phyloP scores from a whole-genome alignment of 2,329 filamentous ascomycete genomes.

The Ustulina deusta region DNA sequence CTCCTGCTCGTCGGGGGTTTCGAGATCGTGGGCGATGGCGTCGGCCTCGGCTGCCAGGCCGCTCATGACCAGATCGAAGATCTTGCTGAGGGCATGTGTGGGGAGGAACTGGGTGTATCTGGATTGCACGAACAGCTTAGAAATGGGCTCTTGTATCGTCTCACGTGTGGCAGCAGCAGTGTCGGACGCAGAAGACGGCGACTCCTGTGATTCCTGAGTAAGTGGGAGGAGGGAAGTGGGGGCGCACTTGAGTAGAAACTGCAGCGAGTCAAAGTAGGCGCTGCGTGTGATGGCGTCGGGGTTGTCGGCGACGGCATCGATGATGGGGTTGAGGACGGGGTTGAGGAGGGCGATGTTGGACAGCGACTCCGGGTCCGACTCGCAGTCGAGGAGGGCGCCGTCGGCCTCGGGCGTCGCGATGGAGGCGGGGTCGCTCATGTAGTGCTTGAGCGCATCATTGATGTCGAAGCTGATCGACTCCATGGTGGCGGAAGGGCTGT shows the following conservation, averaged over 20 bases:
- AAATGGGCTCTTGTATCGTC: conserved; percentile 61
- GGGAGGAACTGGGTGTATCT: conserved; percentile 87
- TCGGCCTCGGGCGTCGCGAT: conserved; percentile 90
- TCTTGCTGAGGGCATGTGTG: conserved; percentile 86
- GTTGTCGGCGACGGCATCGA: conserved; percentile 91
- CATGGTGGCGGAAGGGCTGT: conserved; percentile 59
- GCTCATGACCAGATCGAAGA: conserved; percentile 90
- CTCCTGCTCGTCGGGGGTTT: conserved; percentile 88
- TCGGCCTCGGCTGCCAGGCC: conserved; percentile 89
- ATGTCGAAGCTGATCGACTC: conserved; percentile 90
- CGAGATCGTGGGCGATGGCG: conserved; percentile 84
- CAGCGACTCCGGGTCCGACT: conserved; percentile 88
- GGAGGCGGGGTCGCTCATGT: conserved; percentile 89
- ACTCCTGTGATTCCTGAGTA: conserved; percentile 26
- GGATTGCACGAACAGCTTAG: conserved; percentile 73
- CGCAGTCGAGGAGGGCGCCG: conserved; percentile 85
- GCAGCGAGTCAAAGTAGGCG: conserved; percentile 88
- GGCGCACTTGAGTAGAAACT: conserved; percentile 96
- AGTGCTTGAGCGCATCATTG: conserved; percentile 95
- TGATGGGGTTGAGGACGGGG: conserved; percentile 87
- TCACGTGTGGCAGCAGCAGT: conserved; percentile 30
- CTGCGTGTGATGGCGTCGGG: conserved; percentile 87
- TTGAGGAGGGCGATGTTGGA: conserved; percentile 80
- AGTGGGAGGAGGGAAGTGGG: conserved; percentile 61
- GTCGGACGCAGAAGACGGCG: conserved; percentile 33